Percentiles rank a stretch among this genome's conserved stretches.
phyloP scores from a whole-genome alignment of 75 land plant species.

The Ceratopteris richardii region DNA sequence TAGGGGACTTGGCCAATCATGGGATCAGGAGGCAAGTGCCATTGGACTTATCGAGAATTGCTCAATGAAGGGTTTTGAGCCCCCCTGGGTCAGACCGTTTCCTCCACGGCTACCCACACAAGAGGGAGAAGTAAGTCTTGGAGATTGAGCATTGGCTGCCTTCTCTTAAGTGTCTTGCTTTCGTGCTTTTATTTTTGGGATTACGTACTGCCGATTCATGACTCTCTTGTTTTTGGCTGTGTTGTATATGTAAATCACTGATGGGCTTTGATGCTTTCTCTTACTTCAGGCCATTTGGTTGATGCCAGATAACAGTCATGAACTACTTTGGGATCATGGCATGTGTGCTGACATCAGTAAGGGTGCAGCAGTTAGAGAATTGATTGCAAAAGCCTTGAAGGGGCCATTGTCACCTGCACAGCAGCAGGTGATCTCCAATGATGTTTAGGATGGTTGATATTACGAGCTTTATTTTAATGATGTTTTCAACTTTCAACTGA shows the following conservation, averaged over 20 bases:
- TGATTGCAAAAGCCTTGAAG: slow-evolving; percentile 75
- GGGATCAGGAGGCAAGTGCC: slow-evolving; percentile 59
- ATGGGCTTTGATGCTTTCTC: no score
- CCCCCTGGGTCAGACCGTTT: slow-evolving; percentile 82
- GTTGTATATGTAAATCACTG: no score
- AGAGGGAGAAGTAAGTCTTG: slow-evolving; percentile 58
- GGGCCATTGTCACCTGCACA: slow-evolving; percentile 83
- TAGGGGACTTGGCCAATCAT: slow-evolving; percentile 18
- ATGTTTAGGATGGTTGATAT: no score
- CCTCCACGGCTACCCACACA: slow-evolving; percentile 88
- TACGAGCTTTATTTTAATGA: no score
- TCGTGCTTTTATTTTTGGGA: no score
- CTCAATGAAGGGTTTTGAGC: slow-evolving; percentile 65
- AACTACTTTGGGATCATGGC: slow-evolving; percentile 81
- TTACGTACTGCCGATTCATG: no score
- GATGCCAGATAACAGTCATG: slow-evolving; percentile 76
- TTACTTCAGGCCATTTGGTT: slow-evolving; percentile 76
- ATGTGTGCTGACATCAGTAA: slow-evolving; percentile 98
- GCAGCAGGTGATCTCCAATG: slow-evolving; percentile 50
- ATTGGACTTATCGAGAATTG: slow-evolving; percentile 48
- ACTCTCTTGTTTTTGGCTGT: no score
- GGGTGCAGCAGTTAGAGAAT: slow-evolving; percentile 78
- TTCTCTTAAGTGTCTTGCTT: neutral
- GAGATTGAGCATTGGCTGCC: slow-evolving; percentile 1
- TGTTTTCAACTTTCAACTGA: neutral